phyloP scores from a whole-genome alignment of 768 basidiomycete genomes.

The Candolleomyces aberdarensis region DNA sequence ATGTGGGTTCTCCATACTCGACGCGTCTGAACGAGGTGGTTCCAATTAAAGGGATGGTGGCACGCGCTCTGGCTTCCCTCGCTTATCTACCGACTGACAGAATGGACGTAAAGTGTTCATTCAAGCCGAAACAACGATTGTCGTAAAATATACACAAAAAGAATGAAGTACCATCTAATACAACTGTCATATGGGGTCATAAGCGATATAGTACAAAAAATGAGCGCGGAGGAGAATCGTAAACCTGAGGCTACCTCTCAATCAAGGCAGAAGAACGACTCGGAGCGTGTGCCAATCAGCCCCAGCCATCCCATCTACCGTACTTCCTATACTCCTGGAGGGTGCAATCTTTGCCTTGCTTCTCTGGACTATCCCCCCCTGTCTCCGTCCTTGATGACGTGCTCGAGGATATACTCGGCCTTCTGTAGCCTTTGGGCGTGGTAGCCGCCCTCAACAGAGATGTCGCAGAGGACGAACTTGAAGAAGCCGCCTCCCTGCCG shows the following conservation, averaged over 20 bases:
- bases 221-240: too few relatives aligned
- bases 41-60: background rate
- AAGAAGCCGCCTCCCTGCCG: slow-evolving; percentile 1
- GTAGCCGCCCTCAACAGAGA: slow-evolving; percentile 12
- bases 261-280: background rate
- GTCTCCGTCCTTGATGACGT: slow-evolving; percentile 34
- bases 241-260: background rate
- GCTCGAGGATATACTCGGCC: slow-evolving; percentile 1
- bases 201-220: background rate
- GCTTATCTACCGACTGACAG: too few relatives aligned
- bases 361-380: slow-evolving; percentile 44
- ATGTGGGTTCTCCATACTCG: slow-evolving; percentile 89
- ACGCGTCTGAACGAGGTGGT: slow-evolving; percentile 12
- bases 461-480: slow-evolving; percentile 11
- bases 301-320: slow-evolving; percentile 92
- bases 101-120: too few relatives aligned
- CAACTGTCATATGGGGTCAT: background rate
- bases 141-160: too few relatives aligned
- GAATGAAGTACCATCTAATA: too few relatives aligned
- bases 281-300: slow-evolving; percentile 23
- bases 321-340: slow-evolving; percentile 78
- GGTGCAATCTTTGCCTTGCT: slow-evolving; percentile 62
- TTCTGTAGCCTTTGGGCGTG: slow-evolving; percentile 9
- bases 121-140: too few relatives aligned
- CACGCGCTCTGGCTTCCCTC: too few relatives aligned